phyloP scores from a whole-genome alignment of 345 rosid species.

The Acer saccharum region DNA sequence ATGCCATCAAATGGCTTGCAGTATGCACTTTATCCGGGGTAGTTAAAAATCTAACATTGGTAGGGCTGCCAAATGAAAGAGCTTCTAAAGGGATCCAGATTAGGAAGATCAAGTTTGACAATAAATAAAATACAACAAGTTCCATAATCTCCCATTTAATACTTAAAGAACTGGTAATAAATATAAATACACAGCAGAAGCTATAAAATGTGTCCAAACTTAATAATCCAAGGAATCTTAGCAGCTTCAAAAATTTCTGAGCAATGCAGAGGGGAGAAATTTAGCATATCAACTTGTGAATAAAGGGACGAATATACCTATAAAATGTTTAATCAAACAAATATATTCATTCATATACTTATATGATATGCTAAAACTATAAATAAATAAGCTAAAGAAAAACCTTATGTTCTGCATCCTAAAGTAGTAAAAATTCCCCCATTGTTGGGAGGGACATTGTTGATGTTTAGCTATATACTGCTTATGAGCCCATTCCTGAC shows the following conservation, averaged over 20 bases:
- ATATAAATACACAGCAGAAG: not conserved
- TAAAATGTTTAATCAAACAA: not conserved
- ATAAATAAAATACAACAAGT: not conserved
- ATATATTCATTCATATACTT: not conserved
- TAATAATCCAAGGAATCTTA: not conserved
- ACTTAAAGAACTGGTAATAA: not conserved
- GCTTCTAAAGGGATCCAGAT: not conserved
- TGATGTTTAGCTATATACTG: constrained; percentile 89
- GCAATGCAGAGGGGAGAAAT: not conserved
- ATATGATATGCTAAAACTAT: not conserved
- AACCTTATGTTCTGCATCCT: constrained; percentile 96
- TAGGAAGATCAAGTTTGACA: not conserved
- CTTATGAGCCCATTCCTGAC: constrained; percentile 96
- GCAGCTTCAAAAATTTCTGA: not conserved
- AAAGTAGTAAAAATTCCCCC: constrained; percentile 97
- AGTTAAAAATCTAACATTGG: no score
- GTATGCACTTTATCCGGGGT: not conserved
- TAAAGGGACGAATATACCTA: not conserved
- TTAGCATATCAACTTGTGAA: not conserved
- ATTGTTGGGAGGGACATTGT: constrained; percentile 87
- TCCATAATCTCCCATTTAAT: not conserved
- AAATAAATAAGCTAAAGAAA: constrained; percentile 15
- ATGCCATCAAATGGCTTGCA: not conserved
- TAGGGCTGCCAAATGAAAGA: not conserved
- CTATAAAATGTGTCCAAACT: not conserved